Conservation (phyloP, 208 protist genomes). For the Crithidia bombi region DNA sequence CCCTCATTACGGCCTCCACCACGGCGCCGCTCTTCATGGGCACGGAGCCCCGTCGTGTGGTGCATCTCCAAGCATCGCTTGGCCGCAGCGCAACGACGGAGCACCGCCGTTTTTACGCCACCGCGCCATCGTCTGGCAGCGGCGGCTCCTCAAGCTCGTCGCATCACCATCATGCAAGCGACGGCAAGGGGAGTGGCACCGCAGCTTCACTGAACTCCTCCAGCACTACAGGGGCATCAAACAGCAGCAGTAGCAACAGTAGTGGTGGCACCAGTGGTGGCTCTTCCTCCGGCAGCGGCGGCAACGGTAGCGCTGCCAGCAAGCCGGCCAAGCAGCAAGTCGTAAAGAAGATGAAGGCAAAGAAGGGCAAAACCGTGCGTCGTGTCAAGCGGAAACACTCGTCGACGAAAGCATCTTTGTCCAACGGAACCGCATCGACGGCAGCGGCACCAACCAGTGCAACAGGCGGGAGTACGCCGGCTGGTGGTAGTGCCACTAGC, state of each 20-base stretch:
- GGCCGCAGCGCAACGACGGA: background rate
- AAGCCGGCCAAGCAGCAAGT: constrained; percentile 1
- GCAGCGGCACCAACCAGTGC: background rate
- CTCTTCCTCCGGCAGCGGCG: background rate
- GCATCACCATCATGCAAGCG: constrained; percentile 20
- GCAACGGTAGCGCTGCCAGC: constrained; percentile 5
- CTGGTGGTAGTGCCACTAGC: background rate
- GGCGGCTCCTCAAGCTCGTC: background rate
- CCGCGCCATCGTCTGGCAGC: constrained; percentile 1
- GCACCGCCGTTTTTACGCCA: constrained; percentile 16
- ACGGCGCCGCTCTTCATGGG: too few species aligned
- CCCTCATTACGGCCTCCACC: too few species aligned
- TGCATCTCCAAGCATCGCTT: too few species aligned
- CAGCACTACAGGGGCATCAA: background rate
- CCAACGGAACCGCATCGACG: background rate
- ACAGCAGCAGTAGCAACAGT: background rate
- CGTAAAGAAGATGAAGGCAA: constrained; percentile 14
- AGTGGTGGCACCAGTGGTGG: background rate
- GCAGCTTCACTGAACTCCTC: background rate
- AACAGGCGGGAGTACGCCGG: background rate
- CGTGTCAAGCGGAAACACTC: constrained; percentile 29
- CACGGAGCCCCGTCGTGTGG: background rate
- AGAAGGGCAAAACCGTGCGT: constrained; percentile 16
- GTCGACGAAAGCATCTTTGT: background rate
- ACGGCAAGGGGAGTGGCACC: background rate